These are phyloP conservation scores for Hydnomerulius pinastri DNA, from an alignment of 768 basidiomycete species.

Conservation along the genomic window DNA sequence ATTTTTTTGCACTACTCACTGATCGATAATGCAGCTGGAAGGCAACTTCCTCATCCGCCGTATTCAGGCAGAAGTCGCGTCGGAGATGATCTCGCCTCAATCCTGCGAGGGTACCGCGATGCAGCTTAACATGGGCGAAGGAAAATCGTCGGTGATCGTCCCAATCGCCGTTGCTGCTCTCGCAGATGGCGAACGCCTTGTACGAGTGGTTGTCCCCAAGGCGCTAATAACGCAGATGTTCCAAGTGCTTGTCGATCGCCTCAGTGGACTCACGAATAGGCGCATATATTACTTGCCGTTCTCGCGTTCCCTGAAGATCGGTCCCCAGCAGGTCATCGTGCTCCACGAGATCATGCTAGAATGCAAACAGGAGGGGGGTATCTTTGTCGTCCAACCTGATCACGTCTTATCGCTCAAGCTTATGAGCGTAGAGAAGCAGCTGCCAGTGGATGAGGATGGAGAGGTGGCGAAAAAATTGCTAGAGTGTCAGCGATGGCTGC, in stretches of 20 bases:
- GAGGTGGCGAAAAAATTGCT: conserved; percentile 22
- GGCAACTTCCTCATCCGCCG: conserved; percentile 29
- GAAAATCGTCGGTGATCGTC: conserved; percentile 46
- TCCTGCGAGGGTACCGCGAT: conserved; percentile 36
- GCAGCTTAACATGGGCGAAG: conserved; percentile 60
- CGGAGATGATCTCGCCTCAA: conserved; percentile 33
- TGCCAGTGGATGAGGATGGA: conserved; percentile 11
- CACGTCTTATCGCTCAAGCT: conserved; percentile 52
- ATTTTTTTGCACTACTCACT: neutral
- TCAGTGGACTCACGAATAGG: conserved; percentile 35
- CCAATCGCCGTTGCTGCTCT: conserved; percentile 28
- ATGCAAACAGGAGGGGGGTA: conserved; percentile 39
- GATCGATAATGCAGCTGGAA: conserved; percentile 26
- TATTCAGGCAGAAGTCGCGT: conserved; percentile 29
- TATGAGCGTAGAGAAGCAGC: conserved; percentile 43
- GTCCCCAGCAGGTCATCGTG: conserved; percentile 19
- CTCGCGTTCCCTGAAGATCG: conserved; percentile 22
- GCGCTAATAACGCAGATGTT: conserved; percentile 34
- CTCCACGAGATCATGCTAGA: conserved; percentile 13
- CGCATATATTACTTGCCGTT: conserved; percentile 36
- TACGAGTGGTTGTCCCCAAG: conserved; percentile 37
- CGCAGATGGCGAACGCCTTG: conserved; percentile 28
- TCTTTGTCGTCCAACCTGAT: conserved; percentile 50
- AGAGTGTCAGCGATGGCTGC: conserved; percentile 27
- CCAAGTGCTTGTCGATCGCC: conserved; percentile 30